Evolutionary conservation across 2,329 filamentous ascomycete genomes (phyloP).

Genomic region (Botrytis aclada): DNA sequence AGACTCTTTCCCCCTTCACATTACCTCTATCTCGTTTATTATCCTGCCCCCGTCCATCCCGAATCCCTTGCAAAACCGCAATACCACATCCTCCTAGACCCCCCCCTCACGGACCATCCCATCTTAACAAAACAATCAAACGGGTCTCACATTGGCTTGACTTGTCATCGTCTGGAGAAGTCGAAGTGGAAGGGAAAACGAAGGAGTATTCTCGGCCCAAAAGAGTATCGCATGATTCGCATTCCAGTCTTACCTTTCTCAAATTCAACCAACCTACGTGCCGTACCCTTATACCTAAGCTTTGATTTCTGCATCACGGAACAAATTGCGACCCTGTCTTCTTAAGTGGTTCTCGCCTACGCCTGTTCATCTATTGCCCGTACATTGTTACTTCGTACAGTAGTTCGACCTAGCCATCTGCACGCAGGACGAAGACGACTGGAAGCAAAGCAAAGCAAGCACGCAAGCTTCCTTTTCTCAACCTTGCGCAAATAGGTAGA

Average conservation of each 20-base stretch:
- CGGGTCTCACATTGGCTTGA: constrained; percentile 14
- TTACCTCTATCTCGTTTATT: not conserved
- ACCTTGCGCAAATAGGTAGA: not conserved
- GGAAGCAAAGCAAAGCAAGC: not conserved
- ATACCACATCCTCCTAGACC: not conserved
- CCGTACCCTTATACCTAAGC: constrained; percentile 4
- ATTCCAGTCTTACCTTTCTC: not conserved
- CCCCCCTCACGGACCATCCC: not conserved
- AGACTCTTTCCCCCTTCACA: not conserved
- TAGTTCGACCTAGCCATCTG: not conserved
- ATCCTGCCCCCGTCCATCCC: not conserved
- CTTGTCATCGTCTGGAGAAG: not conserved
- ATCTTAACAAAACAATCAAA: constrained; percentile 13
- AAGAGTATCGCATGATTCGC: not conserved
- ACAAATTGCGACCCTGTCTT: constrained; percentile 16
- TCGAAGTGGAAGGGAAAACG: not conserved
- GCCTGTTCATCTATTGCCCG: not conserved
- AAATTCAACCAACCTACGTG: not conserved
- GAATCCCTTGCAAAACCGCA: not conserved
- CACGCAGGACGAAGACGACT: constrained; percentile 1
- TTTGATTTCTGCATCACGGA: constrained; percentile 16
- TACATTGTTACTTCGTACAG: not conserved
- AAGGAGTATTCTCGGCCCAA: not conserved
- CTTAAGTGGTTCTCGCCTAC: not conserved
- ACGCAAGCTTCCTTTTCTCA: not conserved